These are phyloP conservation scores for Naganishia randhawae DNA, from an alignment of 768 basidiomycete genomes.

Conservation along the genomic window DNA sequence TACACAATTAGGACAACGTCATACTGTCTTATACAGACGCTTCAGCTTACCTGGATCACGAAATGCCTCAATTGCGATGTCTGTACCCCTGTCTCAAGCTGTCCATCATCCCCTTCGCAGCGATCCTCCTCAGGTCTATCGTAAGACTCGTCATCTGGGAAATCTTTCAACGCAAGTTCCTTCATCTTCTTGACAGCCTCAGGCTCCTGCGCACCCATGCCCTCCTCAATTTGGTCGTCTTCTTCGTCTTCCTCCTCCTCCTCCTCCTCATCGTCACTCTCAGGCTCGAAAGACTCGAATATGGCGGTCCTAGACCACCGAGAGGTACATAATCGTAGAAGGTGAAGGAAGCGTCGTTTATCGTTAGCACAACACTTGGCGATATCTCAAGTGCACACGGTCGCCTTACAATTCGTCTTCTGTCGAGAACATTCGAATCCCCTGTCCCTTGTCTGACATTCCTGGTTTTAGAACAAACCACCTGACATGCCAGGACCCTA, in stretches of 20 bases:
- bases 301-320: constrained; percentile 52
- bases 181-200: constrained; percentile 19
- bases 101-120: constrained; percentile 49
- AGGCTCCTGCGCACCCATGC: constrained; percentile 7
- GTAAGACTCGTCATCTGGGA: constrained; percentile 31
- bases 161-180: constrained; percentile 22
- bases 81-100: constrained; percentile 57
- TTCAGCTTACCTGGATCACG: constrained; percentile 73
- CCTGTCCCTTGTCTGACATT: constrained; percentile 94
- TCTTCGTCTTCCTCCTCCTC: constrained; percentile 55
- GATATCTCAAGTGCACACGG: neutral
- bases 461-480: constrained; percentile 99
- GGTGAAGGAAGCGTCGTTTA: neutral
- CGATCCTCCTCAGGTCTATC: constrained; percentile 14
- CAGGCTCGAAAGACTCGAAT: constrained; percentile 71
- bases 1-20: neutral
- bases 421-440: constrained; percentile 81
- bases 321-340: neutral
- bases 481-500: constrained; percentile 16
- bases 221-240: constrained; percentile 31
- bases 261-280: constrained; percentile 43
- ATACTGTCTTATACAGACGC: neutral
- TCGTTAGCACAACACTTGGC: neutral
- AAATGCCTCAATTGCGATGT: constrained; percentile 90
- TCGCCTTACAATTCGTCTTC: constrained; percentile 61